These are phyloP conservation scores for Brassica napus DNA, from an alignment of 345 rosid species.

Conservation along the genomic window Da-Ae NC_063436.1:21962501-21963000, in stretches of 20 bases:
- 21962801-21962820: neutral
- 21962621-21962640: neutral
- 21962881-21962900: neutral
- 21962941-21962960: neutral
- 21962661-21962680: neutral
- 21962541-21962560: slow-evolving; percentile 1
- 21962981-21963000: neutral
- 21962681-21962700: neutral
- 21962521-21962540: neutral
- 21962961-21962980: no score
- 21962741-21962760: neutral
- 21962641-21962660: neutral
- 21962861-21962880: neutral
- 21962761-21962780: neutral
- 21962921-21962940: neutral
- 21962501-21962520: neutral
- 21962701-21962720: neutral
- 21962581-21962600: neutral
- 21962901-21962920: neutral
- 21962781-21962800: neutral
- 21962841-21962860: neutral
- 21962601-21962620: neutral
- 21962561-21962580: slow-evolving; percentile 23
- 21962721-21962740: neutral
- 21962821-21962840: neutral